These are phyloP conservation scores for Fusarium duplospermum DNA, from an alignment of 2,329 filamentous ascomycete genomes.

Conservation along the genomic window DNA sequence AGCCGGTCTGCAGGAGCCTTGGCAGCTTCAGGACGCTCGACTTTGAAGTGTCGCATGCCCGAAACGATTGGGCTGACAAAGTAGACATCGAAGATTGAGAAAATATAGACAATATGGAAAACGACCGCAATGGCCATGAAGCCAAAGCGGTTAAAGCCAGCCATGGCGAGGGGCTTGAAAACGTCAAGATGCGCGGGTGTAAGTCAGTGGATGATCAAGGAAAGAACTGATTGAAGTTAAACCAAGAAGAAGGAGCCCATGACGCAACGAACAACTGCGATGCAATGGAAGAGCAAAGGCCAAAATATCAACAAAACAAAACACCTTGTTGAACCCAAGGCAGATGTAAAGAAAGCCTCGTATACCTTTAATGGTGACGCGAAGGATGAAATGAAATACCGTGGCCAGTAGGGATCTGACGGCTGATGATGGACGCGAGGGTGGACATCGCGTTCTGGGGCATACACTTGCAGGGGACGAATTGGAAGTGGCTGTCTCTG, in stretches of 20 bases:
- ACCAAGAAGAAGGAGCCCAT: conserved; percentile 20
- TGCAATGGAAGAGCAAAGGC: not conserved
- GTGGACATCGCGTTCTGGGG: conserved; percentile 8
- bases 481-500: conserved; percentile 10
- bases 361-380: conserved; percentile 11
- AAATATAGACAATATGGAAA: conserved; percentile 94
- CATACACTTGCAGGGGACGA: not conserved
- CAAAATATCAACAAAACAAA: not conserved
- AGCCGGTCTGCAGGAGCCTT: conserved; percentile 89
- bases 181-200: conserved; percentile 18
- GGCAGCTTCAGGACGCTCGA: conserved; percentile 68
- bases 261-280: not conserved
- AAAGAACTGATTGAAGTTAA: conserved; percentile 1
- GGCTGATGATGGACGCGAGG: conserved; percentile 26
- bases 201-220: conserved; percentile 33
- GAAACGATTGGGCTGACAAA: conserved; percentile 97
- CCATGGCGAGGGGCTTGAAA: conserved; percentile 56
- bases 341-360: conserved; percentile 13
- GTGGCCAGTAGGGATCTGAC: conserved; percentile 37
- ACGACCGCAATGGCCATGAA: conserved; percentile 90
- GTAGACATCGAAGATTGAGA: conserved; percentile 98
- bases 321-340: conserved; percentile 1
- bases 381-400: conserved; percentile 31
- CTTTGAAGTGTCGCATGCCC: conserved; percentile 86
- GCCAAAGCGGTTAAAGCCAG: conserved; percentile 73